Conservation (phyloP, 768 basidiomycete species). For the Russula brevipes region DNA sequence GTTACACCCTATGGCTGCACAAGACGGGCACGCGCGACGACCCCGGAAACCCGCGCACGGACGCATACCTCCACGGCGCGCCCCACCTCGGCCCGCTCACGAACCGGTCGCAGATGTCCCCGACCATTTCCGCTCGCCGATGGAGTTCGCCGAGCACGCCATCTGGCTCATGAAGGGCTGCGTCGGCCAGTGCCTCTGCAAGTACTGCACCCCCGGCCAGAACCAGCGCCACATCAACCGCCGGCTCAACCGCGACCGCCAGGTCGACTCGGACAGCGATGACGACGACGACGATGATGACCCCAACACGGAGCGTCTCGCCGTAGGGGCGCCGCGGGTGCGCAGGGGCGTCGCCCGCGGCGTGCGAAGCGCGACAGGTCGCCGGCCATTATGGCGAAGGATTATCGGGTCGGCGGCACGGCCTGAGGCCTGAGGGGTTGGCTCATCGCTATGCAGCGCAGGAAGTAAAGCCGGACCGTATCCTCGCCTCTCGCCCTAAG, state of each 20-base stretch:
- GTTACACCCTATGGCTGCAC: slow-evolving; percentile 21
- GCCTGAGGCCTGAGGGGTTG: not conserved
- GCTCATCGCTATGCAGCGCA: not conserved
- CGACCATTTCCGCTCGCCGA: slow-evolving; percentile 16
- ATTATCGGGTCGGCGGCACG: not conserved
- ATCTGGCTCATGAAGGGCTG: slow-evolving; percentile 22
- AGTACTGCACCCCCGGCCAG: slow-evolving; percentile 9
- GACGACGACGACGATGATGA: not conserved
- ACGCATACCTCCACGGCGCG: slow-evolving; percentile 15
- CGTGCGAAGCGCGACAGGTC: not conserved
- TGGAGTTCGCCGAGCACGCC: slow-evolving; percentile 23
- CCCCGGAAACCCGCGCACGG: slow-evolving; percentile 13
- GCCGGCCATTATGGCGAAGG: slow-evolving; percentile 6
- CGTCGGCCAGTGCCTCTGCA: slow-evolving; percentile 3
- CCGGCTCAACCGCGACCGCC: not conserved
- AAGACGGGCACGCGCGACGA: not conserved
- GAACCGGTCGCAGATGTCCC: not conserved
- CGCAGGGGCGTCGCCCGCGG: not conserved
- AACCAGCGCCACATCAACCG: not conserved
- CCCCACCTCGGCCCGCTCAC: not conserved
- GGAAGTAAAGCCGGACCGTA: too few relatives aligned
- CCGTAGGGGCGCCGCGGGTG: not conserved
- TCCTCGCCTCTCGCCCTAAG: too few relatives aligned
- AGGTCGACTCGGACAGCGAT: not conserved
- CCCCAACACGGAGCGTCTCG: not conserved